These are phyloP conservation scores for Haematococcus sp. DNA, from an alignment of 139 green algal species.

Conservation along the genomic window DNA sequence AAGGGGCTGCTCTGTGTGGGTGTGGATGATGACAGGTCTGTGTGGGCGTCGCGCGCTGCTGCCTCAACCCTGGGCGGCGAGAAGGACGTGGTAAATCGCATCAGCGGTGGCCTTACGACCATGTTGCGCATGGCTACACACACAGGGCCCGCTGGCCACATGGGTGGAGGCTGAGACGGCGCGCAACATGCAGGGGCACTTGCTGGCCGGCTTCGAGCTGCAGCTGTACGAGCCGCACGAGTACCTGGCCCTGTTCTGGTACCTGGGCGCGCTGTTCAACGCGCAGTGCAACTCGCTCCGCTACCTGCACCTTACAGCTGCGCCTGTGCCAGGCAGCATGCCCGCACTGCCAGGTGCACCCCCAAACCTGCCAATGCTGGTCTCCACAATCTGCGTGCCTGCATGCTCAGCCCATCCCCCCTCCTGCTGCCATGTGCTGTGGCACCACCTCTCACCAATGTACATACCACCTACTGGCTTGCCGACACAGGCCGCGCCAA, in stretches of 20 bases:
- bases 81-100: no score
- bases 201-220: constrained; percentile 80
- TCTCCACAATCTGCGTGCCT: background rate
- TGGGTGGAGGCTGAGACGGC: constrained; percentile 73
- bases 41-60: no score
- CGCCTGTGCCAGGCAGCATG: background rate
- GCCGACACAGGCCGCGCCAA: background rate
- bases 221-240: constrained; percentile 75
- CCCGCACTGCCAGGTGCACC: background rate
- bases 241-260: constrained; percentile 74
- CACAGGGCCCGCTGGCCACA: constrained; percentile 50
- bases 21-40: no score
- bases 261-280: constrained; percentile 16
- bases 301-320: background rate
- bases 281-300: background rate
- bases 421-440: no score
- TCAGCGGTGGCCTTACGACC: no score
- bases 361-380: background rate
- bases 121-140: no score
- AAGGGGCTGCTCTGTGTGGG: no score
- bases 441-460: no score
- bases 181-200: constrained; percentile 54
- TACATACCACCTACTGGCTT: no score
- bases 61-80: no score
- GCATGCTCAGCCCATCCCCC: background rate